Percentiles rank a stretch among this genome's conserved stretches.
These are phyloP conservation scores for Sordariomycetes sp. DNA, from an alignment of 2,329 filamentous ascomycete species.

Conservation along the genomic window DNA sequence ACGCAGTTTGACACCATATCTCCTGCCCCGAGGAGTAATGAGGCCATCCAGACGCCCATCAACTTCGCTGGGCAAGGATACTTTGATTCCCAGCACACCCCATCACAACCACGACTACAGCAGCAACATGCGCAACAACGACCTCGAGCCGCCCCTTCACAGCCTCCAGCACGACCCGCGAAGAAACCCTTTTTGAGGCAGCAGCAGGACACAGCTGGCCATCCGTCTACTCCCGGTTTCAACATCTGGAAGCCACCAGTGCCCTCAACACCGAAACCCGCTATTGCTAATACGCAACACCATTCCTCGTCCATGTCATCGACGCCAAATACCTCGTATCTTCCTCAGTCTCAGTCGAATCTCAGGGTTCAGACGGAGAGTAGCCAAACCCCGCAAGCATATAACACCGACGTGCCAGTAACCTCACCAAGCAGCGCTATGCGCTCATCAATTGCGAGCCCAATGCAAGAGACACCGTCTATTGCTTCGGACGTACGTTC, in stretches of 20 bases:
- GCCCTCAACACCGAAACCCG: slow-evolving; percentile 26
- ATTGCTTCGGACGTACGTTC: not conserved
- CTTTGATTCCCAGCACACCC: not conserved
- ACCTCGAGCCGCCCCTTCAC: slow-evolving; percentile 7
- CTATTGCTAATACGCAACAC: slow-evolving; percentile 11
- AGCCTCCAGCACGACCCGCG: slow-evolving; percentile 3
- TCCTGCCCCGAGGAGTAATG: not conserved
- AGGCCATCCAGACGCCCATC: slow-evolving; percentile 3
- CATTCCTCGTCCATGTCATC: not conserved
- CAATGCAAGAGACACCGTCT: not conserved
- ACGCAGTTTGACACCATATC: not conserved
- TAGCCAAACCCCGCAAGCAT: slow-evolving; percentile 2
- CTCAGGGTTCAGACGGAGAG: slow-evolving; percentile 7
- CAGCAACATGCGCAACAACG: slow-evolving; percentile 5
- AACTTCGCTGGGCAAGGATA: slow-evolving; percentile 1
- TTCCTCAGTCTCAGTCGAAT: slow-evolving; percentile 8
- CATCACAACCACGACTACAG: slow-evolving; percentile 9
- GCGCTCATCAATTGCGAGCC: not conserved
- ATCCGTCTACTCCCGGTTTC: slow-evolving; percentile 12
- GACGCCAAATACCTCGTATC: slow-evolving; percentile 1
- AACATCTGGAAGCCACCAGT: slow-evolving; percentile 23
- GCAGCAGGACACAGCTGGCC: not conserved
- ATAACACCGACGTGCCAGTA: slow-evolving; percentile 2
- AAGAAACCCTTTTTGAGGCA: slow-evolving; percentile 2
- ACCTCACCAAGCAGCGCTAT: slow-evolving; percentile 3